phyloP scores from a whole-genome alignment of 2,329 filamentous ascomycete species.

The Alternaria consortialis region DNA sequence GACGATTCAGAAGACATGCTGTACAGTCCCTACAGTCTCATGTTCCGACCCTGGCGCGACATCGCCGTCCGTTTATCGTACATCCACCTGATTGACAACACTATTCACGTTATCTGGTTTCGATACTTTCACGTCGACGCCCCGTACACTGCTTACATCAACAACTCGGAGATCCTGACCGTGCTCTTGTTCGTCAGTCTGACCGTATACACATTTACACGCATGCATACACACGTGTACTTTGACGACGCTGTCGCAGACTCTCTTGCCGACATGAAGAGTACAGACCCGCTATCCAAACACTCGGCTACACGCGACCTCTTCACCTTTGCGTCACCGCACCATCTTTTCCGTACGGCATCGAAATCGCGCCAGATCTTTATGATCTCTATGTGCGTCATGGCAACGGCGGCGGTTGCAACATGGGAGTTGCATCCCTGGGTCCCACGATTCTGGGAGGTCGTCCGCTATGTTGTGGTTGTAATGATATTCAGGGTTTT shows the following conservation, averaged over 20 bases:
- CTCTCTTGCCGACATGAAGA: not conserved
- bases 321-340: not conserved
- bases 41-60: constrained; percentile 4
- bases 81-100: not conserved
- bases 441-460: not conserved
- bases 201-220: not conserved
- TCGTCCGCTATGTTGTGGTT: not conserved
- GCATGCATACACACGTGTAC: constrained; percentile 4
- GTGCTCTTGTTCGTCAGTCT: not conserved
- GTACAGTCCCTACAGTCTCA: not conserved
- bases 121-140: not conserved
- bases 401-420: not conserved
- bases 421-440: not conserved
- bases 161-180: constrained; percentile 2
- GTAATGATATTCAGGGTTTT: not conserved
- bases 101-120: not conserved
- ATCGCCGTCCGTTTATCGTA: not conserved
- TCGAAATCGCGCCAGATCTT: not conserved
- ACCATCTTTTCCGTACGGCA: not conserved
- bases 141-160: constrained; percentile 3
- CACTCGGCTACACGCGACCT: not conserved
- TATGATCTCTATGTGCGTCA: not conserved
- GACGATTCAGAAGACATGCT: fast-evolving
- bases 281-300: not conserved
- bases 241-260: not conserved